These are phyloP conservation scores for Aspergillus bertholletiae DNA, from an alignment of 495 filamentous ascomycete genomes.

Conservation along the genomic window DNA sequence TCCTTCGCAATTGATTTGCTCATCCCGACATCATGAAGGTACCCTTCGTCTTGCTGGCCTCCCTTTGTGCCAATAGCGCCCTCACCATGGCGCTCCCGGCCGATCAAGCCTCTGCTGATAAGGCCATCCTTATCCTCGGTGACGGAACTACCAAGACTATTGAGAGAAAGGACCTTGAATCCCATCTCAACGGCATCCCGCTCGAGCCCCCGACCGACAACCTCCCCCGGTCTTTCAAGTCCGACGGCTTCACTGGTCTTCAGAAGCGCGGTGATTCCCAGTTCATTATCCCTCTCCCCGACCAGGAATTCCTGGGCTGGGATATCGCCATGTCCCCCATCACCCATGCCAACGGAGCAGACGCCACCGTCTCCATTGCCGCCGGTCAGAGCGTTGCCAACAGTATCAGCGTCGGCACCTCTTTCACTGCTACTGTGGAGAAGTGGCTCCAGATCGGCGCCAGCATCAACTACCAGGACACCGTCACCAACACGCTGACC, in stretches of 20 bases:
- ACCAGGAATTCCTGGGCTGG: conserved; percentile 17
- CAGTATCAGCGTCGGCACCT: conserved; percentile 5
- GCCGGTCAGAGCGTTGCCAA: conserved; percentile 11
- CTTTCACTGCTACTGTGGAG: conserved; percentile 1
- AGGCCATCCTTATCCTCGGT: conserved; percentile 7
- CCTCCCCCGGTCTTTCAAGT: conserved; percentile 1
- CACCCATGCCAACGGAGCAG: conserved; percentile 14
- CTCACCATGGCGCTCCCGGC: not conserved
- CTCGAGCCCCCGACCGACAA: not conserved
- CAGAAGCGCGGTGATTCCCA: conserved; percentile 7
- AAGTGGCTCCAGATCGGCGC: conserved; percentile 4
- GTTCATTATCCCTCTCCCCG: conserved; percentile 12
- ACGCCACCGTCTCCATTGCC: conserved; percentile 9
- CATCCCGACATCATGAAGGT: conserved; percentile 2
- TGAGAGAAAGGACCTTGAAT: conserved; percentile 7
- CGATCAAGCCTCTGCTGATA: not conserved
- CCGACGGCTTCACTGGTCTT: not conserved
- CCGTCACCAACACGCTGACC: conserved; percentile 8
- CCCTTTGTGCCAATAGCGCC: not conserved
- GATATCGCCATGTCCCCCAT: conserved; percentile 15
- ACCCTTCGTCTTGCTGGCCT: not conserved
- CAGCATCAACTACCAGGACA: conserved; percentile 5
- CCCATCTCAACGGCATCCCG: conserved; percentile 2
- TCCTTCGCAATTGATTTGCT: not conserved
- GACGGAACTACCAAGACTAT: conserved; percentile 9